phyloP scores from a whole-genome alignment of 2,329 filamentous ascomycete genomes.

The Microdochium trichocladiopsis region DNA sequence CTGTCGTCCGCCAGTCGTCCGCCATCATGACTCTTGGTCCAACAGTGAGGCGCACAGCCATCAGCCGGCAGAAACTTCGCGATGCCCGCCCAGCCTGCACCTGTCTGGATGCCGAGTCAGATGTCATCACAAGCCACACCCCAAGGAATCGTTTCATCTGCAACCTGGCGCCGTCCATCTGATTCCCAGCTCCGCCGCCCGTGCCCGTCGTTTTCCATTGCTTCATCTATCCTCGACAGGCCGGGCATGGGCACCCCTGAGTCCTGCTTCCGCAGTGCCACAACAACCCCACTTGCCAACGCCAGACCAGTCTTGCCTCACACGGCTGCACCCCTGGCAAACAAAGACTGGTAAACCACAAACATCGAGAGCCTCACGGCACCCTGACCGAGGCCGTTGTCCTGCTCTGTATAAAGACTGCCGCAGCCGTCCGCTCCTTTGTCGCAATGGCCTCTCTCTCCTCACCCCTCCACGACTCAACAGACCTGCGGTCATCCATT shows the following conservation, averaged over 20 bases:
- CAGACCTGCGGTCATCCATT: conserved; percentile 1
- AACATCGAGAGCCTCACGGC: neutral
- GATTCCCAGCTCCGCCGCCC: neutral
- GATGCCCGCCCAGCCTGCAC: too few relatives aligned
- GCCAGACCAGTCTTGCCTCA: neutral
- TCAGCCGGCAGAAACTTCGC: too few relatives aligned
- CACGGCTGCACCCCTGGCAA: neutral
- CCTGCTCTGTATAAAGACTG: neutral
- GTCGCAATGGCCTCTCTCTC: neutral
- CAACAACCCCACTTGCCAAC: neutral
- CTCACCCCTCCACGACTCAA: neutral
- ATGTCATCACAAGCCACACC: neutral
- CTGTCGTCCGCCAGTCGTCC: too few relatives aligned
- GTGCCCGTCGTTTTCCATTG: neutral
- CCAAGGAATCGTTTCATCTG: neutral
- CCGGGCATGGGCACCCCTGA: neutral
- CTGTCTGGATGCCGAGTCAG: too few relatives aligned
- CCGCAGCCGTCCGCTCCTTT: neutral
- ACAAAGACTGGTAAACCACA: too few relatives aligned
- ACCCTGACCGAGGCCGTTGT: neutral
- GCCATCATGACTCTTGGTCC: too few relatives aligned
- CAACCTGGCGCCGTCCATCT: neutral
- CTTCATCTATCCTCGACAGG: neutral
- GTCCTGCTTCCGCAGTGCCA: neutral
- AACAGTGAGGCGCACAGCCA: too few relatives aligned